Evolutionary conservation across 2,329 filamentous ascomycete genomes (phyloP).

Genomic region (Acrocalymma vagum): DNA sequence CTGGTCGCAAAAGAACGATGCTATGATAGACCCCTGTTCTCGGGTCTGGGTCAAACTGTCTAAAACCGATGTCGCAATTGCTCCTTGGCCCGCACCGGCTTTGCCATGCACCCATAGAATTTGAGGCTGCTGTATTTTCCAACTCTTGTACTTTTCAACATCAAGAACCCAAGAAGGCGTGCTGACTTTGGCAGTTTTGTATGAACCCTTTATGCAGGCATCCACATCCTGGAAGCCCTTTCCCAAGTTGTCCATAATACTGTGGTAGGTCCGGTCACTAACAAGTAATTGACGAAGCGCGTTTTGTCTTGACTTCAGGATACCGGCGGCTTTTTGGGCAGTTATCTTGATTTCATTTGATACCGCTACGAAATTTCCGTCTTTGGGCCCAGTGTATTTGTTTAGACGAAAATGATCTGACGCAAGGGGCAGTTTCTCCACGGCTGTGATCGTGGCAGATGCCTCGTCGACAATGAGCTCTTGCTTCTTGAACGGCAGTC

Average conservation of each 20-base stretch:
- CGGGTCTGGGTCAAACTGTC: slow-evolving; percentile 13
- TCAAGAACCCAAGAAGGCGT: slow-evolving; percentile 22
- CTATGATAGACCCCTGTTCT: slow-evolving; percentile 15
- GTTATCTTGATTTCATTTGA: slow-evolving; percentile 31
- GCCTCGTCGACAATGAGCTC: slow-evolving; percentile 38
- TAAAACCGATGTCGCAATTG: slow-evolving; percentile 29
- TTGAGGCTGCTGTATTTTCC: slow-evolving; percentile 16
- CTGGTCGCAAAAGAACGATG: slow-evolving; percentile 33
- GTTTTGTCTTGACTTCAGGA: slow-evolving; percentile 30
- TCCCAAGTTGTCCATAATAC: slow-evolving; percentile 23
- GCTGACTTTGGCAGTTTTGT: slow-evolving; percentile 15
- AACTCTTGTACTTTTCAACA: slow-evolving; percentile 18
- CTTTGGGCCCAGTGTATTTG: slow-evolving; percentile 36
- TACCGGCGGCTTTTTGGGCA: slow-evolving; percentile 23
- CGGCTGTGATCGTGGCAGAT: slow-evolving; percentile 33
- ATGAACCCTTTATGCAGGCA: slow-evolving; percentile 18
- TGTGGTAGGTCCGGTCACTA: slow-evolving; percentile 22
- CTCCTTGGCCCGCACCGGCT: slow-evolving; percentile 26
- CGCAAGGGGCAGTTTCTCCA: slow-evolving; percentile 27
- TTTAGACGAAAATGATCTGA: slow-evolving; percentile 41
- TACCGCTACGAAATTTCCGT: slow-evolving; percentile 35
- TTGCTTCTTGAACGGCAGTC: slow-evolving; percentile 20
- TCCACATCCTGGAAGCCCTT: slow-evolving; percentile 29
- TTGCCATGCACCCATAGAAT: slow-evolving; percentile 34
- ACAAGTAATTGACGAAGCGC: slow-evolving; percentile 24